These are phyloP conservation scores for Henckelia pumila DNA, from an alignment of 257 asterid species.

Conservation along the genomic window DNA sequence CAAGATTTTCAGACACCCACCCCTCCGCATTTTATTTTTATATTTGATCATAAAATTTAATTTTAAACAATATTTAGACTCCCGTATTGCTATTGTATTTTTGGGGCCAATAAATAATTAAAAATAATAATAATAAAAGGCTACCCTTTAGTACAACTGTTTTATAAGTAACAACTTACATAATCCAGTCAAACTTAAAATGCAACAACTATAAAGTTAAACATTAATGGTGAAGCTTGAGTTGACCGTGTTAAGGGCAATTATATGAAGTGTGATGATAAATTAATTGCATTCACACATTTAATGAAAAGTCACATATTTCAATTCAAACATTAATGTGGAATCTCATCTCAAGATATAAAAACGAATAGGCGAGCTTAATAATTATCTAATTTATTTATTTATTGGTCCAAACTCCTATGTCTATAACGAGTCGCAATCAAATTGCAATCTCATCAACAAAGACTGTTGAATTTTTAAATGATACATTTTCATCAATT, in stretches of 20 bases:
- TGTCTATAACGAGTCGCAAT: too few species aligned
- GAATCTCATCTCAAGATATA: too few species aligned
- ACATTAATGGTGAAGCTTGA: background rate
- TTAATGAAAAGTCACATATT: background rate
- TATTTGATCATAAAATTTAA: too few species aligned
- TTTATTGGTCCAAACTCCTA: background rate
- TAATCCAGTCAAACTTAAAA: background rate
- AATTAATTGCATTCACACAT: constrained; percentile 12
- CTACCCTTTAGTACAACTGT: background rate
- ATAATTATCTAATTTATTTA: too few species aligned
- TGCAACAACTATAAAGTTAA: background rate
- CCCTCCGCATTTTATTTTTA: background rate
- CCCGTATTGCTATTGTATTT: too few species aligned
- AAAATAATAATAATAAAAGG: too few species aligned
- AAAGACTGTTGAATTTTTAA: background rate
- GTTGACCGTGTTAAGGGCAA: background rate
- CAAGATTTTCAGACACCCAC: constrained; percentile 12
- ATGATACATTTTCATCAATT: too few species aligned
- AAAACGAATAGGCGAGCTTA: too few species aligned
- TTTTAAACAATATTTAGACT: too few species aligned
- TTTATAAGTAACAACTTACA: background rate
- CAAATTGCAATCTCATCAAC: background rate
- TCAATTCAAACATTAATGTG: constrained; percentile 16
- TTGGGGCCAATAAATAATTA: background rate
- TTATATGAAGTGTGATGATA: background rate